These are phyloP conservation scores for Ophiostoma quercus DNA, from an alignment of 2,329 filamentous ascomycete genomes.

Conservation along the genomic window DNA sequence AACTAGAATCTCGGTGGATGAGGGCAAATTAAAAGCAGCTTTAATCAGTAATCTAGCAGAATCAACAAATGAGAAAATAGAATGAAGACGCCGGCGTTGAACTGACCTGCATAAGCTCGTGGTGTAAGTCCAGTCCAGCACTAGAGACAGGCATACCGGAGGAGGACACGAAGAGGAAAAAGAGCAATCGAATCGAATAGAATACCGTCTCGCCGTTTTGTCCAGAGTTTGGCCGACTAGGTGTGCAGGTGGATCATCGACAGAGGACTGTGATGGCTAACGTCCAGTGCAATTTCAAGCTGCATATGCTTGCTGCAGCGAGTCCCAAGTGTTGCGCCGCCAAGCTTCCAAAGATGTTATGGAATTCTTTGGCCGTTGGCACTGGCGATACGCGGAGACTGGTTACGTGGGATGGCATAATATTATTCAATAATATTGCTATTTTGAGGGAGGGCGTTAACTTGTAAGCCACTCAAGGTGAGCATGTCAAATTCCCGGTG, in stretches of 20 bases:
- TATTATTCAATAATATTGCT: too few species aligned
- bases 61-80: conserved; percentile 18
- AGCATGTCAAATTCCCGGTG: not conserved
- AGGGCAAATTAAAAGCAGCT: not conserved
- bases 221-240: not conserved
- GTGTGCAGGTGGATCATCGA: conserved; percentile 1
- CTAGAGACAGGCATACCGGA: not conserved
- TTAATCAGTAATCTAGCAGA: conserved; percentile 2
- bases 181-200: not conserved
- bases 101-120: conserved; percentile 21
- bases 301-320: conserved; percentile 11
- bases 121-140: not conserved
- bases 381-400: not conserved
- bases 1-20: not conserved
- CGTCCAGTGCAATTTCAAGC: not conserved
- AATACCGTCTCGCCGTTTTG: not conserved
- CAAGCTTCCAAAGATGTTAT: not conserved
- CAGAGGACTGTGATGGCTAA: not conserved
- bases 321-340: not conserved
- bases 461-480: not conserved
- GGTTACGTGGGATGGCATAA: not conserved
- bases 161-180: not conserved
- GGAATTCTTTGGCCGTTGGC: not conserved
- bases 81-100: conserved; percentile 28
- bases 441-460: not conserved